Base-by-base conservation (phyloP, 2,329 filamentous ascomycete species). In the Aspergillus hiratsukae region DNA sequence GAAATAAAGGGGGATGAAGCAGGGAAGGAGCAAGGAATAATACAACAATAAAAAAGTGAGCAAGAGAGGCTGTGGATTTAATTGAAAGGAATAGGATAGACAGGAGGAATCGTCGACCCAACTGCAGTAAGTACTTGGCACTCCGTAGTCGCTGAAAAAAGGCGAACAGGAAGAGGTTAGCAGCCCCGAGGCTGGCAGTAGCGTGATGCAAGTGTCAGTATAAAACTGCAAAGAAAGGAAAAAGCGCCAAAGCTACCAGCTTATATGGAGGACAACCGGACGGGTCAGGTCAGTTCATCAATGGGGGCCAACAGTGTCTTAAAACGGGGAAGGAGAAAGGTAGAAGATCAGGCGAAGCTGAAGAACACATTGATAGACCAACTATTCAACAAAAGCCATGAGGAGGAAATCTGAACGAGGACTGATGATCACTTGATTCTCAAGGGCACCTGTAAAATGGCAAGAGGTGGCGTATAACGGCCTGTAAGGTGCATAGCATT, bases 121-220 rank as follows among this genome's bases (percentile, higher is more conserved):
- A 31, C 29, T 4, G 29, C 11, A 31, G 37, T 21, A 46, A 31
- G 43, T 19, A 37, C 28, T 43, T 28, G 46, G 48, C 51, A 56
- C 40, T 49, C 57, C 43, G 48, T 48, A 53, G 37, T 48, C 55
- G 53, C 50, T 58, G 46, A 48, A 40, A 54, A 55, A 52, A 58
- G 55, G 55, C 56, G 59, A 57, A 57, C 46, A 54, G 58, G 54
- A 55, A 53, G 52, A 48, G 56, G 58, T 14, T 58, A 57, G 59
- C 28, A 54, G 57, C 54, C 53, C 52, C 50, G 54, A 58, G 48
- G 54, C 61, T 64, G 56, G 52, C 60, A 59, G 61, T 66, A 63
- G 59, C 51, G 58, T 53, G 50, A 61, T 61, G 60, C 56, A 59
- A 37, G 46, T 49, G 54, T 59, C 57, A 66, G 61, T 61, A 60